These are phyloP conservation scores for Wilcoxina mikolae DNA, from an alignment of 495 filamentous ascomycete genomes.

Conservation along the genomic window DNA sequence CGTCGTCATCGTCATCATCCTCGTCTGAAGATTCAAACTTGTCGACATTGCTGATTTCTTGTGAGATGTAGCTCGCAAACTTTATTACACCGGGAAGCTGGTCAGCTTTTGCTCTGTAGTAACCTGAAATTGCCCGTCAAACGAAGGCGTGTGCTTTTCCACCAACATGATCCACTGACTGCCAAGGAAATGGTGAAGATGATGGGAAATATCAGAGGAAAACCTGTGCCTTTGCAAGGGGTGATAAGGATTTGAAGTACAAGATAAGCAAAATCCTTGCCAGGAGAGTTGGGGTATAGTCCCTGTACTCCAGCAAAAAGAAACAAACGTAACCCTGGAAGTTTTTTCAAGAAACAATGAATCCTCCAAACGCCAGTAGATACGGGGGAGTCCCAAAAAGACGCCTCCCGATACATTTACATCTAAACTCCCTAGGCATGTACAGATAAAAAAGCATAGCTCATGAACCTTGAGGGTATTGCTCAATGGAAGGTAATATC, in stretches of 20 bases:
- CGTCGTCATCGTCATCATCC: constrained; percentile 22
- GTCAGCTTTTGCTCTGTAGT: constrained; percentile 18
- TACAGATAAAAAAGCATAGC: neutral
- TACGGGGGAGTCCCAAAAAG: neutral
- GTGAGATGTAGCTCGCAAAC: constrained; percentile 27
- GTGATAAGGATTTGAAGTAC: neutral
- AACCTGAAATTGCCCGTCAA: constrained; percentile 7
- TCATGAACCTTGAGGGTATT: neutral
- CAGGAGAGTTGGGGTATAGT: neutral
- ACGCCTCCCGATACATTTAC: constrained; percentile 3
- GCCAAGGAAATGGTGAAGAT: constrained; percentile 4
- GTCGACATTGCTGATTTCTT: constrained; percentile 29
- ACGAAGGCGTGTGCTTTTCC: too few species aligned
- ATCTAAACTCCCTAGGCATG: neutral
- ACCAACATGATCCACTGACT: neutral
- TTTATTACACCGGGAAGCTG: constrained; percentile 11
- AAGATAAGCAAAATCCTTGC: neutral
- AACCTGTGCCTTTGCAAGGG: constrained; percentile 19
- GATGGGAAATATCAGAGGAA: constrained; percentile 9
- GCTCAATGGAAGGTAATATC: constrained; percentile 25
- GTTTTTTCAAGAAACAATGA: constrained; percentile 13
- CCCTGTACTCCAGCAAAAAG: constrained; percentile 6
- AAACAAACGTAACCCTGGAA: constrained; percentile 9
- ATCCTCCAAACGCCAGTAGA: constrained; percentile 8
- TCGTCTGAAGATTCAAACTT: constrained; percentile 26